A percentile compares a stretch with the other conserved stretches of the same genome.
Conservation (phyloP, 1,139 yeast genomes). For the Magnusiomyces fungicola region DNA sequence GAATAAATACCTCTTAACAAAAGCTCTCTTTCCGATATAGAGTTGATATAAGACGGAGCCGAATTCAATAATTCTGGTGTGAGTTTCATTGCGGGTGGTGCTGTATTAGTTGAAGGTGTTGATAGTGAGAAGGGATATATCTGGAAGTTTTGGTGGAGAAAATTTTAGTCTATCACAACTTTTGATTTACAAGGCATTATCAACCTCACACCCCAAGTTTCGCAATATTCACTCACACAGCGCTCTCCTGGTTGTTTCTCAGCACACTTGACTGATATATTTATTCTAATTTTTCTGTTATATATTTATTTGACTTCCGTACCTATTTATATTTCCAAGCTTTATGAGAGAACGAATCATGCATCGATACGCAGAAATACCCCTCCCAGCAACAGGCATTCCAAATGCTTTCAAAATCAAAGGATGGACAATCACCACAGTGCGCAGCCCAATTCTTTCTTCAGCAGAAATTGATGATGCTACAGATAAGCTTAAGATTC, state of each 20-base stretch:
- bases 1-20: constrained; percentile 33
- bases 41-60: constrained; percentile 47
- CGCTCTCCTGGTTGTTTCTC: too few relatives aligned
- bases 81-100: constrained; percentile 39
- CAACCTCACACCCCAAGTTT: too few relatives aligned
- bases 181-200: too few relatives aligned
- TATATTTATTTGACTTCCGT: too few relatives aligned
- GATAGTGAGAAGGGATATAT: not conserved
- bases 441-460: constrained; percentile 69
- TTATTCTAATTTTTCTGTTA: too few relatives aligned
- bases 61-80: constrained; percentile 42
- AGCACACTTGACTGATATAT: too few relatives aligned
- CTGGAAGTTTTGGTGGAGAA: too few relatives aligned
- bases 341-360: not conserved
- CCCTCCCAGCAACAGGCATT: constrained; percentile 2
- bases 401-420: constrained; percentile 32
- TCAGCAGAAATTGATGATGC: constrained; percentile 66
- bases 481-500: constrained; percentile 58
- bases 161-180: too few relatives aligned
- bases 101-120: not conserved
- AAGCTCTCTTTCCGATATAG: constrained; percentile 40
- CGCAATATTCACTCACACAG: too few relatives aligned
- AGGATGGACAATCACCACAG: constrained; percentile 71
- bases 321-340: not conserved
- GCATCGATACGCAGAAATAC: constrained; percentile 1